phyloP scores from a whole-genome alignment of 805 yeast genomes.

The Saturnispora kantuleensis region DNA sequence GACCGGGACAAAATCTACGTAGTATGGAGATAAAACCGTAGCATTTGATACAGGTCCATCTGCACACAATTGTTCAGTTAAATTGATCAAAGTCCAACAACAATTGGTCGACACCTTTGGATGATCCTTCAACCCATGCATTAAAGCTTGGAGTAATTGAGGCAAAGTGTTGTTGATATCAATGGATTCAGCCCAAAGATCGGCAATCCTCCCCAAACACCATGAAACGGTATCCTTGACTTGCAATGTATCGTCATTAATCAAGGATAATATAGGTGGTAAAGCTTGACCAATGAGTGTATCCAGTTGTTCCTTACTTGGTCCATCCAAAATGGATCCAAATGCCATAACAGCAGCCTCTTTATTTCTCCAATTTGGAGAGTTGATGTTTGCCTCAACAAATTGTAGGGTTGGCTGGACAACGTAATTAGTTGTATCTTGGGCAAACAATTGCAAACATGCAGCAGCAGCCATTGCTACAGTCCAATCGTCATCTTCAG shows the following conservation, averaged over 20 bases:
- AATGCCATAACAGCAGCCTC: constrained; percentile 99
- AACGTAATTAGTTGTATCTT: constrained; percentile 75
- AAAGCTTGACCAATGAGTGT: constrained; percentile 72
- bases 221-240: constrained; percentile 97
- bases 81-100: constrained; percentile 93
- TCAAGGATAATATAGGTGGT: constrained; percentile 63
- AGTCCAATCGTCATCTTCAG: constrained; percentile 95
- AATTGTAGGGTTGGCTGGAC: constrained; percentile 77
- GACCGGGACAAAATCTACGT: constrained; percentile 57
- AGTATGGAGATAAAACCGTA: constrained; percentile 66
- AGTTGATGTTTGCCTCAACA: constrained; percentile 63
- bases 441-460: constrained; percentile 89
- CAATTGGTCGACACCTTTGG: constrained; percentile 94
- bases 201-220: constrained; percentile 96
- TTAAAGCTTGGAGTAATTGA: constrained; percentile 59
- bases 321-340: constrained; percentile 94
- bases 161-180: constrained; percentile 59
- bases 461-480: constrained; percentile 99
- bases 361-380: constrained; percentile 68
- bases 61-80: constrained; percentile 69
- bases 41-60: constrained; percentile 41
- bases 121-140: constrained; percentile 78
- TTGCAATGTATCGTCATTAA: constrained; percentile 66
- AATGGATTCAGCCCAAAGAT: constrained; percentile 68
- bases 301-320: constrained; percentile 62